These are phyloP conservation scores for Fusarium burgessii DNA, from an alignment of 2,329 filamentous ascomycete genomes.

Conservation along the genomic window DNA sequence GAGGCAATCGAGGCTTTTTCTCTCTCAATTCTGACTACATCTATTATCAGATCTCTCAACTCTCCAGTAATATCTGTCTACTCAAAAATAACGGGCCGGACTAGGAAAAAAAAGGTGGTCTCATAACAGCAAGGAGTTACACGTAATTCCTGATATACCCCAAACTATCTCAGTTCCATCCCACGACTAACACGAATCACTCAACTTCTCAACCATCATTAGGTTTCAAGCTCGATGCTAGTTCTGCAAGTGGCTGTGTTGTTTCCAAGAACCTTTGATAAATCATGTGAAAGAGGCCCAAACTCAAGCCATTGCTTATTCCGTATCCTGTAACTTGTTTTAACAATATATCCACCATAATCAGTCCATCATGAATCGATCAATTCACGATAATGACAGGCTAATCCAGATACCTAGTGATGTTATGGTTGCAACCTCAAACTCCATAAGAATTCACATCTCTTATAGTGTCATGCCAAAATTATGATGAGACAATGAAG, in stretches of 20 bases:
- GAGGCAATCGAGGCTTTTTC: constrained; percentile 36
- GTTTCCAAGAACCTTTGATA: not conserved
- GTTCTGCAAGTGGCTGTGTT: constrained; percentile 13
- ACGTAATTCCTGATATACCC: constrained; percentile 2
- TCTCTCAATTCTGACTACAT: constrained; percentile 31
- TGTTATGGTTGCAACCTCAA: not conserved
- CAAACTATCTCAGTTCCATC: not conserved
- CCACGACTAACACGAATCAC: constrained; percentile 2
- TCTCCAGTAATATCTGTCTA: not conserved
- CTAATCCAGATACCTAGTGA: not conserved
- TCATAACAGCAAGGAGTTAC: not conserved
- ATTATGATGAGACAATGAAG: not conserved
- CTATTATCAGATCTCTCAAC: constrained; percentile 6
- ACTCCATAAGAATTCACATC: not conserved
- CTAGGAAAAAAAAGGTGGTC: constrained; percentile 7
- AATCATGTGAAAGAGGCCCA: constrained; percentile 17
- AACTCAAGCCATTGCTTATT: not conserved
- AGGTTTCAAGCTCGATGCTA: constrained; percentile 6
- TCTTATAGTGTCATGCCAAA: not conserved
- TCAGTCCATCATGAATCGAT: not conserved
- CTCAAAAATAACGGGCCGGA: not conserved
- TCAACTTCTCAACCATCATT: not conserved
- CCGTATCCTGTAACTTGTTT: not conserved
- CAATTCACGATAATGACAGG: not conserved
- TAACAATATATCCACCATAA: not conserved